Conservation (phyloP, 768 basidiomycete species). For the Tricholoma furcatifolium region DNA sequence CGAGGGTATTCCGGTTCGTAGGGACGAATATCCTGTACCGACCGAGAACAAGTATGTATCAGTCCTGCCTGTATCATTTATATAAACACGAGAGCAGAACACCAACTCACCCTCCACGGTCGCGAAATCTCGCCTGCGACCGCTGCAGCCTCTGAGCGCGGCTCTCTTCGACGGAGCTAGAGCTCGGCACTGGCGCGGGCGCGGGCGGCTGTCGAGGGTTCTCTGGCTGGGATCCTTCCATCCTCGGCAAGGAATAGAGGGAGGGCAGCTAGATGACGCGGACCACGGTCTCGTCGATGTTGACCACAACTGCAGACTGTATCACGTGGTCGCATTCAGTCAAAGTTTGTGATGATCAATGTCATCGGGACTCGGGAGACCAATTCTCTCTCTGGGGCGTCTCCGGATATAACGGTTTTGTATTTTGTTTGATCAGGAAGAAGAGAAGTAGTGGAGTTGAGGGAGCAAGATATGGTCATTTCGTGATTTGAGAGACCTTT, state of each 20-base stretch:
- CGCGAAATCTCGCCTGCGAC: conserved; percentile 65
- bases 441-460: no score
- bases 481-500: neutral
- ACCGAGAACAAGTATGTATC: neutral
- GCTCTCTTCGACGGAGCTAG: conserved; percentile 53
- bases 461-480: no score
- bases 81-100: neutral
- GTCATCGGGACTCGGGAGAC: no score
- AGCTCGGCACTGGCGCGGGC: no score
- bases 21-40: conserved; percentile 20
- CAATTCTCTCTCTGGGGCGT: no score
- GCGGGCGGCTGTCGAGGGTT: conserved; percentile 3
- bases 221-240: conserved; percentile 1
- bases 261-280: no score
- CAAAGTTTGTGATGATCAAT: no score
- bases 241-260: neutral
- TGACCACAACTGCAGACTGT: no score
- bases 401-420: no score
- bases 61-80: neutral
- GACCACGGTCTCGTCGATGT: no score
- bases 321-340: no score
- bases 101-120: conserved; percentile 60
- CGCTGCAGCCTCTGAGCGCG: conserved; percentile 58
- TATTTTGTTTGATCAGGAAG: no score
- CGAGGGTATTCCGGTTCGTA: conserved; percentile 18